Evolutionary conservation across 2,329 filamentous ascomycete genomes (phyloP).

Genomic region (Arthrinium puccinioides): DNA sequence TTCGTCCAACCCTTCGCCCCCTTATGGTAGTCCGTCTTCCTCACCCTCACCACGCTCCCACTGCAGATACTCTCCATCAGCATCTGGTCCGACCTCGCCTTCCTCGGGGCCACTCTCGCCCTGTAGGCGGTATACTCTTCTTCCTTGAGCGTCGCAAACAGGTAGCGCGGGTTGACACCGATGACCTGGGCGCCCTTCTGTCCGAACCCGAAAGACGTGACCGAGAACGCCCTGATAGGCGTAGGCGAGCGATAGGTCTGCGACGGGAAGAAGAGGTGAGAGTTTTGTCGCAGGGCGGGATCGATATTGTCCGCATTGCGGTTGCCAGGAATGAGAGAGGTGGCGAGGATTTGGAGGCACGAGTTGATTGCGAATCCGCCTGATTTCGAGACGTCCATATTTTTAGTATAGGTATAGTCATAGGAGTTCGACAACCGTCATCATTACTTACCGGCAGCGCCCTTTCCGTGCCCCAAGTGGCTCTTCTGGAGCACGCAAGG

Average conservation of each 20-base stretch:
- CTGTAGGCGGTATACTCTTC: constrained; percentile 11
- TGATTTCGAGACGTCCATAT: not conserved
- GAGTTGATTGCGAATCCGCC: constrained; percentile 21
- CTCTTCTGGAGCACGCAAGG: constrained; percentile 27
- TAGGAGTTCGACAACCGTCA: not conserved
- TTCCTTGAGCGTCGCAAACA: constrained; percentile 18
- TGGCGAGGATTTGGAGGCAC: constrained; percentile 24
- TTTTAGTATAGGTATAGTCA: not conserved
- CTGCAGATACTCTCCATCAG: not conserved
- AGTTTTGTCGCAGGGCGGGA: constrained; percentile 15
- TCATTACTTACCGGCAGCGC: constrained; percentile 22
- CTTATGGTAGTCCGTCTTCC: constrained; percentile 2
- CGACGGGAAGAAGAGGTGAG: constrained; percentile 25
- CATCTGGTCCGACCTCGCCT: not conserved
- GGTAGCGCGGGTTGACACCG: constrained; percentile 25
- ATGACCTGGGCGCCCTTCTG: constrained; percentile 33
- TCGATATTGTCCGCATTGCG: constrained; percentile 29
- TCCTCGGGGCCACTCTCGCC: not conserved
- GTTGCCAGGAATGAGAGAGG: constrained; percentile 26
- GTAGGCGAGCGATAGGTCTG: not conserved
- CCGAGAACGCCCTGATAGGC: constrained; percentile 23
- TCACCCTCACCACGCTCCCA: constrained; percentile 3
- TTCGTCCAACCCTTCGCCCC: too few relatives aligned
- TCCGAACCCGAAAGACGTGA: constrained; percentile 36
- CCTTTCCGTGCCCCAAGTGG: constrained; percentile 30